Percentiles rank a stretch among this genome's conserved stretches.
Conservation (phyloP, 305 asterid genomes). For the Fraxinus dipetala region DNA sequence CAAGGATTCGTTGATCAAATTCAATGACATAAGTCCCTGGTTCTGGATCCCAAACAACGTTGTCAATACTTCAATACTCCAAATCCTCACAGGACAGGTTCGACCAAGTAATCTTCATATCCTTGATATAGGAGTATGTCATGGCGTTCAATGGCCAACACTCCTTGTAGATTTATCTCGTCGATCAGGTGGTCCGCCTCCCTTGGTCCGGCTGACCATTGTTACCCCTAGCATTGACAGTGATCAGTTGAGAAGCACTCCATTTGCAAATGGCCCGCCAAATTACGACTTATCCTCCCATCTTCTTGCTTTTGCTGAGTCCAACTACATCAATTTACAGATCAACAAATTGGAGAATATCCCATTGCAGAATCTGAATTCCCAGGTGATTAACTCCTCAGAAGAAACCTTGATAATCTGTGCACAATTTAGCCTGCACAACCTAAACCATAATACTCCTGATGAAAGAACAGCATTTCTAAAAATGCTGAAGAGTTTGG, state of each 20-base stretch:
- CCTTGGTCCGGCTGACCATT: conserved; percentile 66
- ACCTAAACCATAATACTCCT: conserved; percentile 49
- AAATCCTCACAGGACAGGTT: conserved; percentile 48
- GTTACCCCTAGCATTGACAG: conserved; percentile 35
- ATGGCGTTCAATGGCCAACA: conserved; percentile 90
- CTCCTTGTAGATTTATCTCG: conserved; percentile 67
- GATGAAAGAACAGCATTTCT: conserved; percentile 60
- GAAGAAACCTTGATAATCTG: conserved; percentile 66
- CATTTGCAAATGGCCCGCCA: conserved; percentile 52
- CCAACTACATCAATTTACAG: conserved; percentile 64
- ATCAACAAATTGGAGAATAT: conserved; percentile 53
- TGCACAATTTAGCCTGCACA: conserved; percentile 71
- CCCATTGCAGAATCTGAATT: conserved; percentile 50
- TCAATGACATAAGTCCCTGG: conserved; percentile 81
- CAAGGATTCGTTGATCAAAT: conserved; percentile 53
- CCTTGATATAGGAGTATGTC: conserved; percentile 85
- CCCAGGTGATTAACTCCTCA: conserved; percentile 44
- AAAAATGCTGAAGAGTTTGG: conserved; percentile 39
- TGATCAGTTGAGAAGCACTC: conserved; percentile 38
- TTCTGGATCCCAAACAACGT: conserved; percentile 74
- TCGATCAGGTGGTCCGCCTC: conserved; percentile 73
- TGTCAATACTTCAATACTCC: conserved; percentile 71
- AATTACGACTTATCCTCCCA: conserved; percentile 56
- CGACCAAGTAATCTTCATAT: conserved; percentile 60
- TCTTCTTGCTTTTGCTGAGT: conserved; percentile 61